Evolutionary conservation across 176 grass and related monocot genomes (phyloP), one percentile per base, ranked within the genome.

Genomic region (Triticum turgidum): DNA sequence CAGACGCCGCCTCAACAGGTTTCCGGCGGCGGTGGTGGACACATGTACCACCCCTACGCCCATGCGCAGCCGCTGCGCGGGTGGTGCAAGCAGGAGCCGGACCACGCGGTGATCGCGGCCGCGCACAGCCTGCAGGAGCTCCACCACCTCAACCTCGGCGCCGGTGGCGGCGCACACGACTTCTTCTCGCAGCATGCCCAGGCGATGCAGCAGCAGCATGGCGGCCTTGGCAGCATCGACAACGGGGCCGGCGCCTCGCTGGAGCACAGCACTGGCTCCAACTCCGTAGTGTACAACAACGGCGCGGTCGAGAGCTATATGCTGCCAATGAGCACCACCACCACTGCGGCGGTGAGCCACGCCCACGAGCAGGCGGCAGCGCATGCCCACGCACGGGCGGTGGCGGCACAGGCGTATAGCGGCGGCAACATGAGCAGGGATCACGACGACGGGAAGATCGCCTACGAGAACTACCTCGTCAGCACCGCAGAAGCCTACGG

Each of bases 41-140:
- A 76, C 49, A 32, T 93, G 33, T 92, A 93, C 81, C 85, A 93
- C 84, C 87, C 88, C 21, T 90, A 95, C 27, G 70, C 73, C 1
- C 72, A 75, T 14, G 72, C 82, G 39, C 82, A 80, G 79, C 68
- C 69, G 41, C 64, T 84, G 64, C 84, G 83, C 2, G 90, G 88
- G 12, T 95, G 94, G 94, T 95, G 89, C 84, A 95, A 95, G 89
- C 94, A 87, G 78, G 94, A 95, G 78, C 91, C 82, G 44, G 91
- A 93, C 76, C 85, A 87, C 65, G 82, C 85, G 5, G 90, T 90
- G 74, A 85, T 88, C 62, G 88, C 90, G 0, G 88, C 93, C 0
- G 94, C 94, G n/a, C 94, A 95, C 84, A 87, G 73, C 84, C 78
- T 92, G 34, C 94, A 93, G 65, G 94, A 93, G 62, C 86, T 95